Base-by-base conservation (phyloP, 345 rosid genomes). In the Aegle marmelos region DNA sequence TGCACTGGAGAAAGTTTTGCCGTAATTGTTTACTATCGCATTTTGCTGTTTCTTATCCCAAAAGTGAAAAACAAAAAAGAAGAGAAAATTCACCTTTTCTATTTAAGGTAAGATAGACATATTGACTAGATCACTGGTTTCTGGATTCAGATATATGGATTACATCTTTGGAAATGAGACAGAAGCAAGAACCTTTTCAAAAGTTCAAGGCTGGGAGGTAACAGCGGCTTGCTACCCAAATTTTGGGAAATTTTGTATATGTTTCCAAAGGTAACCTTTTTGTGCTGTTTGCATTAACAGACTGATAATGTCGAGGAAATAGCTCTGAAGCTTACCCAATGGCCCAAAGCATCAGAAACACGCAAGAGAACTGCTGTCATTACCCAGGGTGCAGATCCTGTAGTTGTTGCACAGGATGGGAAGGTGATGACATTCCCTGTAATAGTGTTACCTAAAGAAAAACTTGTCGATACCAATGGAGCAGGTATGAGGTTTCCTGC, bases 181-280 rank as follows among this genome's bases (percentile, higher is more conserved):
- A 0, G 99, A 97, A 83, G 98, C 98, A 28, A 91, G 88, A 86
- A 93, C 93, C 79, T 94, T 94, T 85, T 80, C 99, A 14, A 91
- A 85, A 86, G 98, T 93, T 87, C 94, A 89, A 65, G 98, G 99
- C 54, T 96, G 99, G 98, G 93, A 96, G 93, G 98, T 96, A 80
- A 77, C 7, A 11, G 28, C 53, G 57, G 14, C 31, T 45, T 28
- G 27, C 4, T 67, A 53, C 36, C 56, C 54, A 2, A 67, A 24
- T 2, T 16, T 33, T 4, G 22, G 36, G 14, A 50, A 65, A n/a
- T n/a, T 63, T 48, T 6, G 7, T 25, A n/a, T 4, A n/a, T n/a
- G 24, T 53, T 76, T 76, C 54, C 7, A 13, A 10, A 16, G 58
- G 13, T 66, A 56, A 76, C 56, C 54, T 1, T 24, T 53, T 64